phyloP scores from a whole-genome alignment of 2,329 filamentous ascomycete genomes.

The Apiospora rasikravindrae region DNA sequence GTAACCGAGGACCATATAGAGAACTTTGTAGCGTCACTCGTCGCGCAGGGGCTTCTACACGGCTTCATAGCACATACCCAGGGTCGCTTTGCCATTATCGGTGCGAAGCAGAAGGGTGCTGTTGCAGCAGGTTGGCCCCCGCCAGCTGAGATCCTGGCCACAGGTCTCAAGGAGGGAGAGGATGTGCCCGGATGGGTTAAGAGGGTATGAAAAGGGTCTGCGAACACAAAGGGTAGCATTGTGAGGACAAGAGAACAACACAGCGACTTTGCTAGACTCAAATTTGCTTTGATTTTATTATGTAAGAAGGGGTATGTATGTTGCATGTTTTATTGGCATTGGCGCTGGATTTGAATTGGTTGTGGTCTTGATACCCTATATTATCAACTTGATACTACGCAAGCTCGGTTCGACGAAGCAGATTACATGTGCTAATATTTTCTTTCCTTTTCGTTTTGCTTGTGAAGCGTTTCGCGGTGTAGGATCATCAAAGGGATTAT shows the following conservation, averaged over 20 bases:
- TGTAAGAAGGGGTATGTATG: neutral
- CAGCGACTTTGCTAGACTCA: neutral
- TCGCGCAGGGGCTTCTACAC: slow-evolving; percentile 80
- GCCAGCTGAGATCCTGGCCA: slow-evolving; percentile 71
- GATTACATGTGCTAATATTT: neutral
- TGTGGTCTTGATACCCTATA: slow-evolving; percentile 15
- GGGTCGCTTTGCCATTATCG: slow-evolving; percentile 80
- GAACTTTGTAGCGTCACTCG: slow-evolving; percentile 74
- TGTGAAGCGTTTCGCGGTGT: neutral
- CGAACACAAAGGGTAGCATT: neutral
- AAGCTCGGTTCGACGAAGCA: neutral
- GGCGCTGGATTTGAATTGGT: neutral
- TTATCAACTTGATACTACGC: neutral
- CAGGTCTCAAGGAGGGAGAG: slow-evolving; percentile 61
- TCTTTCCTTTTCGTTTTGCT: too few relatives aligned
- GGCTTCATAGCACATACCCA: slow-evolving; percentile 83
- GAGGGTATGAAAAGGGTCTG: neutral
- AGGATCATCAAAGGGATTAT: neutral
- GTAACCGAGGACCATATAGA: slow-evolving; percentile 73
- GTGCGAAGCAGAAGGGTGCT: slow-evolving; percentile 70
- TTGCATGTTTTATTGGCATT: neutral
- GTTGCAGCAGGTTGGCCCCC: slow-evolving; percentile 76
- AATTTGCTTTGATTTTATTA: neutral
- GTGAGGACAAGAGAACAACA: neutral
- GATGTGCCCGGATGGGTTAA: slow-evolving; percentile 78